Evolutionary conservation across 2,329 filamentous ascomycete genomes (phyloP).

Genomic region (Stenocarpella maydis): DNA sequence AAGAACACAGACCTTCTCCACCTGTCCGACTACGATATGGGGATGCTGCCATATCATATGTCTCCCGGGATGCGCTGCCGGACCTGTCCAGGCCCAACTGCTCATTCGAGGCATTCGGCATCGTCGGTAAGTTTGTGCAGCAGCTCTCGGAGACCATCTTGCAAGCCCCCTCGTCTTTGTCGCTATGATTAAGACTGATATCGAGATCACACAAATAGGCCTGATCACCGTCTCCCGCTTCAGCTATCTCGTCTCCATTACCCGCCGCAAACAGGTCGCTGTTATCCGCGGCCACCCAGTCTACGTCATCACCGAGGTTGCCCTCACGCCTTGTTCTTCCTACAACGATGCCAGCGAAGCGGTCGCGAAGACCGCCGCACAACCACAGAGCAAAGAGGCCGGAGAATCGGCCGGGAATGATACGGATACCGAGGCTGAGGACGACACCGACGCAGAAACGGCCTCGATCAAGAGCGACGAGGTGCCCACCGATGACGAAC

Average conservation of each 20-base stretch:
- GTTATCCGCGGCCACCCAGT: slow-evolving; percentile 83
- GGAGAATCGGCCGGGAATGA: slow-evolving; percentile 47
- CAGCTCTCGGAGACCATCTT: neutral
- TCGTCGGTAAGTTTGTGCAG: slow-evolving; percentile 58
- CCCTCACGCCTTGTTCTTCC: slow-evolving; percentile 86
- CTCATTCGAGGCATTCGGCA: slow-evolving; percentile 67
- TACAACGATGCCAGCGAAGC: slow-evolving; percentile 77
- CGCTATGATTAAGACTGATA: neutral
- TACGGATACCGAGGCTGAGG: slow-evolving; percentile 53
- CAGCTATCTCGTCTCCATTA: slow-evolving; percentile 88
- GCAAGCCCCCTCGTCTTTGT: neutral
- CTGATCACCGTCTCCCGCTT: slow-evolving; percentile 82
- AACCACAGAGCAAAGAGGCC: slow-evolving; percentile 45
- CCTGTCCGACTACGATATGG: slow-evolving; percentile 77
- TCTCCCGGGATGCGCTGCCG: slow-evolving; percentile 54
- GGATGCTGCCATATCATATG: slow-evolving; percentile 57
- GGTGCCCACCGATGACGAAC: slow-evolving; percentile 50
- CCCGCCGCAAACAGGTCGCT: slow-evolving; percentile 85
- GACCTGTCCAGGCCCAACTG: slow-evolving; percentile 54
- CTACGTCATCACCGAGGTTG: slow-evolving; percentile 88
- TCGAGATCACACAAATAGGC: slow-evolving; percentile 59
- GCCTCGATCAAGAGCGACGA: slow-evolving; percentile 49
- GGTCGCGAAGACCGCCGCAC: slow-evolving; percentile 66
- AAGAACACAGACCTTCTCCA: slow-evolving; percentile 63
- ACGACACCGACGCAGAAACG: slow-evolving; percentile 53